Conservation (phyloP, 163 green algal species). For the Coccomyxa subellipsoidea region DNA sequence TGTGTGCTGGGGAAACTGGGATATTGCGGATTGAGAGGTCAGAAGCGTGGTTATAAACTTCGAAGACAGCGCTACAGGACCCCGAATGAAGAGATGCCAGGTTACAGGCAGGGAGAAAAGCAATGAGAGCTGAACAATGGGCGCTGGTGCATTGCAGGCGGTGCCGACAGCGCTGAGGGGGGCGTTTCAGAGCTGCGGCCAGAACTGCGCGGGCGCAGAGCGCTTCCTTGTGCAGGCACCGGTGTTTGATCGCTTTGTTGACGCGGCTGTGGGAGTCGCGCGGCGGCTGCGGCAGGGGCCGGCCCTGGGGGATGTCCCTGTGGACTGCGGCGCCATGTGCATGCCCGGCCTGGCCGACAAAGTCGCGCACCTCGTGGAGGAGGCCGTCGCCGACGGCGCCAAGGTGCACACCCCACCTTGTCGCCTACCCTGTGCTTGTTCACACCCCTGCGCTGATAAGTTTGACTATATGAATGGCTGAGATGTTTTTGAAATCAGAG, state of each 20-base stretch:
- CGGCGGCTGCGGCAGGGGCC: constrained; percentile 53
- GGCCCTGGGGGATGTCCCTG: constrained; percentile 46
- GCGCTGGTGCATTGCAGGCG: too few species aligned
- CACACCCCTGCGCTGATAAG: too few species aligned
- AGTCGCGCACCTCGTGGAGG: constrained; percentile 84
- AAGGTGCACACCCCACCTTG: constrained; percentile 22
- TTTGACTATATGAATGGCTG: too few species aligned
- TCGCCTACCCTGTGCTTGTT: too few species aligned
- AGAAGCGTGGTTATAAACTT: too few species aligned
- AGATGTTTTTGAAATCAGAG: too few species aligned
- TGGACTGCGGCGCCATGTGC: constrained; percentile 91
- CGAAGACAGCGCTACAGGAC: too few species aligned
- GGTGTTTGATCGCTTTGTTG: constrained; percentile 38
- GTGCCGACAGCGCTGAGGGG: constrained; percentile 82
- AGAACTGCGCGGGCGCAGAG: constrained; percentile 96
- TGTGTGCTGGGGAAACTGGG: too few species aligned
- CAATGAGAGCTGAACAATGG: too few species aligned
- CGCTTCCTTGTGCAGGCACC: constrained; percentile 87
- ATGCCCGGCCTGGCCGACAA: constrained; percentile 77
- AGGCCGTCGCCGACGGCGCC: constrained; percentile 84
- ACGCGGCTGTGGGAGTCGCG: constrained; percentile 19
- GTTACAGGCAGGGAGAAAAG: too few species aligned
- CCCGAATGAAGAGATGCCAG: too few species aligned
- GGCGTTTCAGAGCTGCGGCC: constrained; percentile 88
- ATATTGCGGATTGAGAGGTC: too few species aligned